Evolutionary conservation across 73 alveolate species (phyloP).

Genomic region (Paramecium sonneborni): DNA sequence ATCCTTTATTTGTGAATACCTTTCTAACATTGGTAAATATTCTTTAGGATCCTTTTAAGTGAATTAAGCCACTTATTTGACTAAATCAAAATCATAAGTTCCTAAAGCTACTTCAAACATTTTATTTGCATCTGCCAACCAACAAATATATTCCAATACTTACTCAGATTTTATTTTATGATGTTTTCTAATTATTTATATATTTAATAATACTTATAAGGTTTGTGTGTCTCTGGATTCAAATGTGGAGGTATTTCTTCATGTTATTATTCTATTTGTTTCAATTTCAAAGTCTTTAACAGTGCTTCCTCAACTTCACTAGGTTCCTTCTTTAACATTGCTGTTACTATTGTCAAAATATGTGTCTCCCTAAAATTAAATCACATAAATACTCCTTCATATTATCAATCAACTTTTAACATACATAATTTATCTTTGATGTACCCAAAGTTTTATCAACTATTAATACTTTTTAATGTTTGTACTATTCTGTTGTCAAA

Average conservation of each 20-base stretch:
- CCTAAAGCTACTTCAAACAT: slow-evolving; percentile 95
- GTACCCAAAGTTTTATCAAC: slow-evolving; percentile 60
- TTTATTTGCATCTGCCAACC: slow-evolving; percentile 97
- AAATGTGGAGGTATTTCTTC: slow-evolving; percentile 88
- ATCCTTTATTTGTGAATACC: slow-evolving; percentile 44
- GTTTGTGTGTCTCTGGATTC: slow-evolving; percentile 69
- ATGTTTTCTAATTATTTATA: slow-evolving; percentile 69
- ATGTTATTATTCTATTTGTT: slow-evolving; percentile 70
- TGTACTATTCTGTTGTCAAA: slow-evolving; percentile 47
- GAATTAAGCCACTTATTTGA: slow-evolving; percentile 91
- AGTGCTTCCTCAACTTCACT: slow-evolving; percentile 82
- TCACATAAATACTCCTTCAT: slow-evolving; percentile 43
- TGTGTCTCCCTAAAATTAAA: slow-evolving; percentile 53
- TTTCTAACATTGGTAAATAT: slow-evolving; percentile 87
- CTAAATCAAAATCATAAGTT: slow-evolving; percentile 97
- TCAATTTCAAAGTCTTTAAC: slow-evolving; percentile 70
- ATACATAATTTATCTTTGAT: slow-evolving; percentile 52
- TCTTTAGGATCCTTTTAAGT: slow-evolving; percentile 99
- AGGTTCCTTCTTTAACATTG: slow-evolving; percentile 81
- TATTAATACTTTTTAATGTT: slow-evolving; percentile 41
- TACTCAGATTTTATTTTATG: slow-evolving; percentile 81
- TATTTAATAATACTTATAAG: background rate
- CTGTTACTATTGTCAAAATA: slow-evolving; percentile 78
- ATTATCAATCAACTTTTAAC: slow-evolving; percentile 33
- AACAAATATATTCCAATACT: slow-evolving; percentile 95